Conservation (phyloP, 163 green algal species). For the Chlamydomonas reinhardtii region DNA sequence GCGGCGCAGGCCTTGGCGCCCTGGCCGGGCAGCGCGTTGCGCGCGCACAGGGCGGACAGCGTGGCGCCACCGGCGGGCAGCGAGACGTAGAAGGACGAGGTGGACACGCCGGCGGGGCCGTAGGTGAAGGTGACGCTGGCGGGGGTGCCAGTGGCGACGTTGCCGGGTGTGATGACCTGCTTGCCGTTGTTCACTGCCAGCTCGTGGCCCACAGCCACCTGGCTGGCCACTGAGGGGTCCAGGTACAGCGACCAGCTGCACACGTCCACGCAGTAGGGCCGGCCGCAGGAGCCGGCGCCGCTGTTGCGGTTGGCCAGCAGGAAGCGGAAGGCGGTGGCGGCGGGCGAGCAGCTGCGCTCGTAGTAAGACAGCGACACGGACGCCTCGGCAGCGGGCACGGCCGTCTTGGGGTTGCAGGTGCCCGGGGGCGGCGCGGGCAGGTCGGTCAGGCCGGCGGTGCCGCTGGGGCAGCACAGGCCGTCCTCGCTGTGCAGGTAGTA, state of each 20-base stretch:
- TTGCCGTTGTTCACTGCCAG: conserved; percentile 20
- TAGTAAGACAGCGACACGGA: conserved; percentile 54
- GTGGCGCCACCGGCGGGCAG: conserved; percentile 7
- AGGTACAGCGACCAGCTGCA: conserved; percentile 53
- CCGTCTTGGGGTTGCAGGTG: conserved; percentile 17
- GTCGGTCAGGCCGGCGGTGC: neutral
- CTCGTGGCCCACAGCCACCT: conserved; percentile 31
- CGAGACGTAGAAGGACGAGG: conserved; percentile 38
- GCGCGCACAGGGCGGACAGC: conserved; percentile 43
- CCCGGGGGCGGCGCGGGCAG: neutral
- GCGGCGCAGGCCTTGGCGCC: conserved; percentile 49
- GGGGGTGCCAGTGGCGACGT: neutral
- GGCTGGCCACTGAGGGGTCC: neutral
- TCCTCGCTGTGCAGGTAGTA: conserved; percentile 51
- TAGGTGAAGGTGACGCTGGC: conserved; percentile 52
- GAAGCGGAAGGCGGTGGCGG: conserved; percentile 45
- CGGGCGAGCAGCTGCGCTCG: conserved; percentile 9
- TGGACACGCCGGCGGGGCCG: conserved; percentile 31
- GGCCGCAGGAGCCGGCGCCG: conserved; percentile 2
- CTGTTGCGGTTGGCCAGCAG: conserved; percentile 53
- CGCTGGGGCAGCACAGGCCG: conserved; percentile 49
- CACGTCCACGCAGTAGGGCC: conserved; percentile 49
- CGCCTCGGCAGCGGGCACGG: conserved; percentile 10
- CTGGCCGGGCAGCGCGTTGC: conserved; percentile 45
- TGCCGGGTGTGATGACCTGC: conserved; percentile 1